Conservation (phyloP, 2,329 filamentous ascomycete genomes). For the Epicoccum nigrum region DNA sequence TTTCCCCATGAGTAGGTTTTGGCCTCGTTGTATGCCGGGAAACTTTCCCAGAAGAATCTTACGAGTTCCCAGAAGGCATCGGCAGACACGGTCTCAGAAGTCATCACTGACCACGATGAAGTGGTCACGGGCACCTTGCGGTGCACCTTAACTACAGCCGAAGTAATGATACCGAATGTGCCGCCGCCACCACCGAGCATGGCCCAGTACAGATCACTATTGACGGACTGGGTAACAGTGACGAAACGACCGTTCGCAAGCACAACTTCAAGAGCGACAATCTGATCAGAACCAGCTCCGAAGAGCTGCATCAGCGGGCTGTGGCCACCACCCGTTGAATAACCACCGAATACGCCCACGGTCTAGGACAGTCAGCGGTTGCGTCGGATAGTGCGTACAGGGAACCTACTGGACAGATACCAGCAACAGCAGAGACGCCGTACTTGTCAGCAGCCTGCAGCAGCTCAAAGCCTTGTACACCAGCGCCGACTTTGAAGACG, state of each 20-base stretch:
- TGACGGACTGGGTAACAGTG: slow-evolving; percentile 37
- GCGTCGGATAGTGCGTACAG: too few species aligned
- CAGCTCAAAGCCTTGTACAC: slow-evolving; percentile 41
- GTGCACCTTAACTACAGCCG: slow-evolving; percentile 42
- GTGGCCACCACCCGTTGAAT: slow-evolving; percentile 59
- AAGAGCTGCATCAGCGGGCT: slow-evolving; percentile 58
- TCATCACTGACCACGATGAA: slow-evolving; percentile 41
- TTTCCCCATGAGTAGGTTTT: slow-evolving; percentile 39
- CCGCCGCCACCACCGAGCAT: slow-evolving; percentile 47
- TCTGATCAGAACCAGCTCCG: slow-evolving; percentile 44
- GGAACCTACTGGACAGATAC: slow-evolving; percentile 44
- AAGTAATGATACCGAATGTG: slow-evolving; percentile 45
- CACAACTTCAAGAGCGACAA: slow-evolving; percentile 46
- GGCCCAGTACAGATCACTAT: slow-evolving; percentile 48
- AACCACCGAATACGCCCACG: slow-evolving; percentile 57
- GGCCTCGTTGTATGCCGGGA: slow-evolving; percentile 32
- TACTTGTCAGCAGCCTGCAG: slow-evolving; percentile 38
- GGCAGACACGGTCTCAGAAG: slow-evolving; percentile 34
- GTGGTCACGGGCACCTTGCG: slow-evolving; percentile 38
- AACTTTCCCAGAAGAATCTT: slow-evolving; percentile 29
- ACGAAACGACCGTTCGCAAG: slow-evolving; percentile 35
- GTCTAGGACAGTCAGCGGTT: slow-evolving; percentile 31
- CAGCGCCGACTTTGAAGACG: slow-evolving; percentile 41
- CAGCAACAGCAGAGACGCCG: slow-evolving; percentile 34
- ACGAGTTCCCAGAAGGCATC: slow-evolving; percentile 41